Percentiles rank a stretch among this genome's conserved stretches.
phyloP scores from a whole-genome alignment of 2,329 filamentous ascomycete species.

The Ustulina deusta region DNA sequence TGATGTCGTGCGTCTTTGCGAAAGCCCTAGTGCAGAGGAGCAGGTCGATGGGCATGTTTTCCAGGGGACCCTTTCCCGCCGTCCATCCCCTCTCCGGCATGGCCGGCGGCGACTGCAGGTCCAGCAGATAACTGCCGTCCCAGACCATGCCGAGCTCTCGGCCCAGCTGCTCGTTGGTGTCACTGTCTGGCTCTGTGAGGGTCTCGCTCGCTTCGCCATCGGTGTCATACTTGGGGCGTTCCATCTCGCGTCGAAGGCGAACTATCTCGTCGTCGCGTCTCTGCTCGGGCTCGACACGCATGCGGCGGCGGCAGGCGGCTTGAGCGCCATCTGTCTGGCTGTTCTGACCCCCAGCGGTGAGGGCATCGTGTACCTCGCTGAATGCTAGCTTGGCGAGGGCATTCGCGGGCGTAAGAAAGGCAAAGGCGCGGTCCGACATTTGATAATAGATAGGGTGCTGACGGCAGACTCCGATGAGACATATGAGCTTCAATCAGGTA shows the following conservation, averaged over 20 bases:
- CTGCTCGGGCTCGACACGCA: not conserved
- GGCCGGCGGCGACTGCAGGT: not conserved
- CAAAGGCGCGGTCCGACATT: slow-evolving; percentile 1
- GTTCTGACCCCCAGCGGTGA: not conserved
- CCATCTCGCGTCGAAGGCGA: slow-evolving; percentile 1
- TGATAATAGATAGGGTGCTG: too few relatives aligned
- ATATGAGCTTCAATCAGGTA: too few relatives aligned
- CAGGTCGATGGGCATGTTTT: not conserved
- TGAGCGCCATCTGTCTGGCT: not conserved
- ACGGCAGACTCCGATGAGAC: too few relatives aligned
- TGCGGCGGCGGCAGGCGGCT: not conserved
- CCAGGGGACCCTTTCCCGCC: not conserved
- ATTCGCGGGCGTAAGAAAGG: not conserved
- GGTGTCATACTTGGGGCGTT: not conserved
- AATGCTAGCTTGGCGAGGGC: slow-evolving; percentile 6
- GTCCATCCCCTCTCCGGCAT: not conserved
- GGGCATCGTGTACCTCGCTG: not conserved
- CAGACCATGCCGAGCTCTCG: not conserved
- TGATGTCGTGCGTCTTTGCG: not conserved
- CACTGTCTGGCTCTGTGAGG: slow-evolving; percentile 2
- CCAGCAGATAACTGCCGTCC: not conserved
- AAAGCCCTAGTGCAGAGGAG: slow-evolving; percentile 7
- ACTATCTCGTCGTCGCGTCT: not conserved
- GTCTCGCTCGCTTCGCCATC: not conserved
- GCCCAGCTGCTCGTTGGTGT: not conserved